phyloP scores from a whole-genome alignment of 192 early-diverging fungal species.

The Phlyctochytrium bullatum region DNA sequence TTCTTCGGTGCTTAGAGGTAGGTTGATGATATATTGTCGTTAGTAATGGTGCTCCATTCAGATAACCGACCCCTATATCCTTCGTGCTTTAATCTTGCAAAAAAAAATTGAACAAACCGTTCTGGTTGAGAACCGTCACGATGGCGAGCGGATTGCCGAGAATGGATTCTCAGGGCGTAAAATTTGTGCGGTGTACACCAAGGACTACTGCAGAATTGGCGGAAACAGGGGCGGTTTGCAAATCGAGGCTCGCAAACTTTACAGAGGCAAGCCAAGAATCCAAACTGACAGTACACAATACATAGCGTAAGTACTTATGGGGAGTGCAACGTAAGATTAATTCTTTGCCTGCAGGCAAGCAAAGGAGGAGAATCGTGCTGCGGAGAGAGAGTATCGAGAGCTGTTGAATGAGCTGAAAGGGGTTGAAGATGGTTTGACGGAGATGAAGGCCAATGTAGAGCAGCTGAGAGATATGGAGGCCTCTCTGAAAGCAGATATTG shows the following conservation, averaged over 20 bases:
- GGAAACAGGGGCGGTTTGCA: conserved; percentile 38
- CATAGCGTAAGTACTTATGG: too few relatives aligned
- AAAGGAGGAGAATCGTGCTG: too few relatives aligned
- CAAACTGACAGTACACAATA: not conserved
- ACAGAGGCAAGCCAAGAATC: conserved; percentile 25
- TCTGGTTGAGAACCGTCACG: conserved; percentile 33
- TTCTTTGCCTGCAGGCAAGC: too few relatives aligned
- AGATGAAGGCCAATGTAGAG: too few relatives aligned
- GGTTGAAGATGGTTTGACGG: too few relatives aligned
- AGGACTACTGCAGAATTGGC: conserved; percentile 38
- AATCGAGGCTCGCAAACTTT: not conserved
- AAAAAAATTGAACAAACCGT: conserved; percentile 37
- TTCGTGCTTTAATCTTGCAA: conserved; percentile 34
- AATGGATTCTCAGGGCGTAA: not conserved
- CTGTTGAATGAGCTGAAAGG: too few relatives aligned
- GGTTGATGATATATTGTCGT: too few relatives aligned
- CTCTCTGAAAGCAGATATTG: too few relatives aligned
- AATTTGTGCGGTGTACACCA: conserved; percentile 29
- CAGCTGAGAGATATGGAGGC: too few relatives aligned
- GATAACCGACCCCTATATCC: conserved; percentile 25
- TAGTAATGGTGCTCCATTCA: too few relatives aligned
- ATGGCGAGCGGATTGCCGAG: conserved; percentile 36
- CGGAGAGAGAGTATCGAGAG: too few relatives aligned
- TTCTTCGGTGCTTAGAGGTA: not conserved
- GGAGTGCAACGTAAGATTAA: too few relatives aligned